These are phyloP conservation scores for Ogataea ramenticola DNA, from an alignment of 805 yeast species.

Conservation along the genomic window DNA sequence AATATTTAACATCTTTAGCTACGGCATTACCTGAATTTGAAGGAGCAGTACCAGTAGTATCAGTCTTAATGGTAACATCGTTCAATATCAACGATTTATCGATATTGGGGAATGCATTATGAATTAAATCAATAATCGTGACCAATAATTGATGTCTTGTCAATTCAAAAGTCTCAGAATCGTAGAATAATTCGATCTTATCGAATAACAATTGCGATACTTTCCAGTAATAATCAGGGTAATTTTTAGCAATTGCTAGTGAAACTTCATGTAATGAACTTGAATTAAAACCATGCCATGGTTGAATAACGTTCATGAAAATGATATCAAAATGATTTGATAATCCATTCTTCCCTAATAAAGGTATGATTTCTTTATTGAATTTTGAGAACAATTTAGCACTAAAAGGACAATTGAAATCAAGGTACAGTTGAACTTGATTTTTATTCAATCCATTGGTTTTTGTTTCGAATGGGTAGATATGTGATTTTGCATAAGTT, in stretches of 20 bases:
- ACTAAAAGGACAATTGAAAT: slow-evolving; percentile 73
- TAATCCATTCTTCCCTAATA: slow-evolving; percentile 30
- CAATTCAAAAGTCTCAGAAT: slow-evolving; percentile 46
- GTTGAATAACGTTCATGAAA: slow-evolving; percentile 73
- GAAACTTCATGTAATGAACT: slow-evolving; percentile 63
- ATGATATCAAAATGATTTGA: slow-evolving; percentile 51
- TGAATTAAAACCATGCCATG: slow-evolving; percentile 77
- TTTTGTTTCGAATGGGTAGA: neutral
- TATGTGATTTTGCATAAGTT: neutral
- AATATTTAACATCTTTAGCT: slow-evolving; percentile 61
- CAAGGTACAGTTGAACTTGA: slow-evolving; percentile 58
- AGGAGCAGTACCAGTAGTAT: slow-evolving; percentile 25
- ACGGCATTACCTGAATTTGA: slow-evolving; percentile 53
- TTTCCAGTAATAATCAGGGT: slow-evolving; percentile 49
- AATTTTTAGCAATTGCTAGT: slow-evolving; percentile 56
- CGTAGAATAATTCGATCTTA: slow-evolving; percentile 50
- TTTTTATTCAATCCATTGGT: slow-evolving; percentile 8
- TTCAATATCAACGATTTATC: slow-evolving; percentile 20
- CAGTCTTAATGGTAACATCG: slow-evolving; percentile 22
- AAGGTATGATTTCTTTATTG: slow-evolving; percentile 45
- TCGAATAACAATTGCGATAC: slow-evolving; percentile 51
- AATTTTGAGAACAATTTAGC: slow-evolving; percentile 56
- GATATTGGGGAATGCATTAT: slow-evolving; percentile 32
- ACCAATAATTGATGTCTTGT: slow-evolving; percentile 50
- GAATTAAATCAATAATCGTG: slow-evolving; percentile 43